Evolutionary conservation across 306 rosid genomes (phyloP).

Genomic region (Sphenostylis stenocarpa): DNA sequence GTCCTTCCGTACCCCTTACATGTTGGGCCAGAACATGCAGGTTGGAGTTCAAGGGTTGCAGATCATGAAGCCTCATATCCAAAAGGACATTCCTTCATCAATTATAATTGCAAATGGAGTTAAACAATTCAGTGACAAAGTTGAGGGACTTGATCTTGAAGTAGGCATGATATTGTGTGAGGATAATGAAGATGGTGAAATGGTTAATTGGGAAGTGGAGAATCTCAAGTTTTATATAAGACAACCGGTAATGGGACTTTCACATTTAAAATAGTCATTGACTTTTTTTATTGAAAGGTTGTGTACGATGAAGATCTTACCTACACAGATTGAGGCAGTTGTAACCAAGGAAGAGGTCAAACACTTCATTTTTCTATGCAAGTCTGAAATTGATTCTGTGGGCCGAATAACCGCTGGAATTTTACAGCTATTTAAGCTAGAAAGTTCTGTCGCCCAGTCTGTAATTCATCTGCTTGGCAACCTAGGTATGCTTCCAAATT

Average conservation of each 20-base stretch:
- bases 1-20: background rate
- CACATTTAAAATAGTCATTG: conserved; percentile 20
- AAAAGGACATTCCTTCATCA: conserved; percentile 39
- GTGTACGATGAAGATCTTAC: conserved; percentile 32
- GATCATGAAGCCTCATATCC: conserved; percentile 68
- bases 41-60: conserved; percentile 76
- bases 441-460: conserved; percentile 81
- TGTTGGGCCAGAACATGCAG: conserved; percentile 46
- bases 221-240: conserved; percentile 69
- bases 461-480: conserved; percentile 78
- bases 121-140: conserved; percentile 48
- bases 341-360: conserved; percentile 88
- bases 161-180: conserved; percentile 52
- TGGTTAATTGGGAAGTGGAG: conserved; percentile 72
- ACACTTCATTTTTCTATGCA: conserved; percentile 70
- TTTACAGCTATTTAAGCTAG: conserved; percentile 77
- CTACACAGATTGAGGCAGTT: conserved; percentile 69
- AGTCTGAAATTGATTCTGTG: conserved; percentile 91
- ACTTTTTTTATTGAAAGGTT: conserved; percentile 7
- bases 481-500: conserved; percentile 59
- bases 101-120: conserved; percentile 47
- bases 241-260: conserved; percentile 64
- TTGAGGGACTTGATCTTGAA: conserved; percentile 70
- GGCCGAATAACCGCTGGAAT: conserved; percentile 89
- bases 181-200: conserved; percentile 53